Evolutionary conservation across 1,284 basidiomycete genomes (phyloP).

Genomic region (Pyrrhoderma lamaoense): DNA sequence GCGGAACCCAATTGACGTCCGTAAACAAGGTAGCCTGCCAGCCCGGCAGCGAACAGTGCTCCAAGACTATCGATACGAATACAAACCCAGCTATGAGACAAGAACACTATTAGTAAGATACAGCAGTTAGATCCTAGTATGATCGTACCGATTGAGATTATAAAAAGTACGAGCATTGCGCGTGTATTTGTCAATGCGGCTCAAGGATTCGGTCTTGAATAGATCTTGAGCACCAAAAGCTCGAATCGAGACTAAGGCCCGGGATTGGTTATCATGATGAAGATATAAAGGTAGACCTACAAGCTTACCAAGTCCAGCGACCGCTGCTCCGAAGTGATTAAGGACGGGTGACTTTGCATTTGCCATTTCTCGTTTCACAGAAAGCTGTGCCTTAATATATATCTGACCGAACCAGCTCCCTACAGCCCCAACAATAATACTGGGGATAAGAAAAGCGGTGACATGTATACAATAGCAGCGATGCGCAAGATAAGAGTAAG

Average conservation of each 20-base stretch:
- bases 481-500: conserved; percentile 35
- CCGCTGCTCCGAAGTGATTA: conserved; percentile 62
- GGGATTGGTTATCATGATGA: not conserved
- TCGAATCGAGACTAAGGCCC: conserved; percentile 46
- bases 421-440: conserved; percentile 33
- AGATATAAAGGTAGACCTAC: conserved; percentile 32
- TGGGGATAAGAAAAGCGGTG: conserved; percentile 39
- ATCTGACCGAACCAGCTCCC: conserved; percentile 40
- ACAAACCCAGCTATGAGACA: conserved; percentile 44
- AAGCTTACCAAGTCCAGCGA: conserved; percentile 42
- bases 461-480: conserved; percentile 38
- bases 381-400: conserved; percentile 64
- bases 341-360: conserved; percentile 62
- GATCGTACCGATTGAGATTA: conserved; percentile 43
- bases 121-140: not conserved
- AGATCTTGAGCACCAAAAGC: conserved; percentile 46
- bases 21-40: conserved; percentile 32
- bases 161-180: conserved; percentile 42
- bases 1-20: conserved; percentile 28
- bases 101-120: conserved; percentile 22
- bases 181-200: conserved; percentile 41
- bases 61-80: conserved; percentile 46
- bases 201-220: conserved; percentile 40
- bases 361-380: conserved; percentile 71
- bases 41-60: conserved; percentile 42